Conservation (phyloP, 805 yeast genomes). For the Starmerella sirachaensis region DNA sequence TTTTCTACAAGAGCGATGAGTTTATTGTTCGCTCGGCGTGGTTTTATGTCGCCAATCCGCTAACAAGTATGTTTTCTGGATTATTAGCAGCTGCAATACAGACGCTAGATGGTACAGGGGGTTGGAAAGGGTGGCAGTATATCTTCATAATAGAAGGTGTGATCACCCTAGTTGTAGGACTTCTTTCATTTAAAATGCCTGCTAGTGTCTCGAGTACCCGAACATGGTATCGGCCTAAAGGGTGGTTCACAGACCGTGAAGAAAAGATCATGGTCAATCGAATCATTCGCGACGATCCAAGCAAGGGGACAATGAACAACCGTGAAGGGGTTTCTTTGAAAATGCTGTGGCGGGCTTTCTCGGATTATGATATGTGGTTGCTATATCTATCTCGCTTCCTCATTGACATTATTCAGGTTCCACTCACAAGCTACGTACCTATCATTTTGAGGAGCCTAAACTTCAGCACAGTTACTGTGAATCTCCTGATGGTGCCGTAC, state of each 20-base stretch:
- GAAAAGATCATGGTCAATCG: slow-evolving; percentile 49
- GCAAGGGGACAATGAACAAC: slow-evolving; percentile 53
- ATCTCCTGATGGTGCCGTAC: slow-evolving; percentile 42
- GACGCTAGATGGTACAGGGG: slow-evolving; percentile 35
- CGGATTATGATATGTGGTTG: slow-evolving; percentile 47
- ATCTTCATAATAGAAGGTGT: slow-evolving; percentile 53
- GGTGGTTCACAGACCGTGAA: slow-evolving; percentile 44
- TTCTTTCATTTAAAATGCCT: slow-evolving; percentile 40
- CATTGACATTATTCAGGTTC: slow-evolving; percentile 31
- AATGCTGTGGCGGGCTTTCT: slow-evolving; percentile 33
- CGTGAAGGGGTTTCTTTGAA: slow-evolving; percentile 38
- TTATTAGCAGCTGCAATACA: slow-evolving; percentile 45
- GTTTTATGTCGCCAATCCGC: slow-evolving; percentile 46
- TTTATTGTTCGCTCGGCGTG: slow-evolving; percentile 47
- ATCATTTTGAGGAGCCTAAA: slow-evolving; percentile 36
- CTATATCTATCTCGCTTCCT: slow-evolving; percentile 39
- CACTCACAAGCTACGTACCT: slow-evolving; percentile 37
- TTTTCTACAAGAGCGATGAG: slow-evolving; percentile 50
- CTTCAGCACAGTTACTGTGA: slow-evolving; percentile 39
- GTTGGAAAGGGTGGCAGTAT: slow-evolving; percentile 52
- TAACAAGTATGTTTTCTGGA: slow-evolving; percentile 37
- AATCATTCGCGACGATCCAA: slow-evolving; percentile 51
- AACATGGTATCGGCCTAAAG: slow-evolving; percentile 38
- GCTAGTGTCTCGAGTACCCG: slow-evolving; percentile 45
- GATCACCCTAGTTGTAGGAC: slow-evolving; percentile 43